phyloP scores from a whole-genome alignment of 2,329 filamentous ascomycete genomes.

The Malbranchea zuffiana region DNA sequence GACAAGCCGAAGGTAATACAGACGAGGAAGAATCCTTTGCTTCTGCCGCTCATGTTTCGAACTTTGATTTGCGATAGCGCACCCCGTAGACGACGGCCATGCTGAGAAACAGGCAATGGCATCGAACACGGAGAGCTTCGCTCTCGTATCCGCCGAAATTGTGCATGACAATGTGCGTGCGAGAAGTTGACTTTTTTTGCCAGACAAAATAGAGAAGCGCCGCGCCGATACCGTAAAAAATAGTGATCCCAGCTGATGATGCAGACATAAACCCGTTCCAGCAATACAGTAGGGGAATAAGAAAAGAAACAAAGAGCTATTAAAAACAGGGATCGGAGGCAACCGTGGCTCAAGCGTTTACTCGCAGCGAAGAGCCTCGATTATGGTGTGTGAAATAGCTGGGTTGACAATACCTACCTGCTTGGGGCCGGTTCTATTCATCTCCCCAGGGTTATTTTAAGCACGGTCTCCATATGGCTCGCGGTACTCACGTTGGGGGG shows the following conservation, averaged over 20 bases:
- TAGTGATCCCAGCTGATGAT: slow-evolving; percentile 22
- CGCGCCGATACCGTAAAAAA: slow-evolving; percentile 27
- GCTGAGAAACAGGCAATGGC: slow-evolving; percentile 13
- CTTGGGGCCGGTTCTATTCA: slow-evolving; percentile 32
- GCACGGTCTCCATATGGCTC: slow-evolving; percentile 28
- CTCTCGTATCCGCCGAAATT: slow-evolving; percentile 26
- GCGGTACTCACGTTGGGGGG: slow-evolving; percentile 28
- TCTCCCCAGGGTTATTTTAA: slow-evolving; percentile 31
- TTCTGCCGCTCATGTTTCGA: slow-evolving; percentile 34
- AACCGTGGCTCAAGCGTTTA: slow-evolving; percentile 3
- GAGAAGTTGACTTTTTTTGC: slow-evolving; percentile 27
- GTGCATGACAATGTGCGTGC: slow-evolving; percentile 20
- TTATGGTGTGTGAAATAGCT: slow-evolving; percentile 3
- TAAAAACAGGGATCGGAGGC: slow-evolving; percentile 7
- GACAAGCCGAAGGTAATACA: slow-evolving; percentile 37
- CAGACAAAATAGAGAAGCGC: slow-evolving; percentile 29
- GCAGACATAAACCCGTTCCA: slow-evolving; percentile 29
- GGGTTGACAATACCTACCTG: slow-evolving; percentile 23
- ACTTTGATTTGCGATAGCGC: no score
- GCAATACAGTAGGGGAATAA: slow-evolving; percentile 23
- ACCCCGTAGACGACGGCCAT: no score
- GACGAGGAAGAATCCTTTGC: slow-evolving; percentile 30
- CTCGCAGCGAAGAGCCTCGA: slow-evolving; percentile 6
- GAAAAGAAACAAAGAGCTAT: slow-evolving; percentile 17
- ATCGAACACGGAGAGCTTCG: slow-evolving; percentile 25